phyloP scores from a whole-genome alignment of 78 protist species.

The Dictyostelium citrinum region DNA sequence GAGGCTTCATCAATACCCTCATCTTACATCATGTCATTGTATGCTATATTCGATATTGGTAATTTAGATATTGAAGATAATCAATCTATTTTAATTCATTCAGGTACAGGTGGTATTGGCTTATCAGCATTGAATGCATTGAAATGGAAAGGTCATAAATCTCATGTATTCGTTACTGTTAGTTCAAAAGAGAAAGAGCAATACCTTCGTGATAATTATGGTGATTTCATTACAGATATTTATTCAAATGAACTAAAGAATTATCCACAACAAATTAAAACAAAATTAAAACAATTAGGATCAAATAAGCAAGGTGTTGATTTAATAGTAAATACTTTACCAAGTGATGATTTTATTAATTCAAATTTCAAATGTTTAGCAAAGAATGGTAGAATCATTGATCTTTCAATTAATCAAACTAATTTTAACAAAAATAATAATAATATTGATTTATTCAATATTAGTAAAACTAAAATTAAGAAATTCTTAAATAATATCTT shows the following conservation, averaged over 20 bases:
- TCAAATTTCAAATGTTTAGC: background rate
- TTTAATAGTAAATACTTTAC: background rate
- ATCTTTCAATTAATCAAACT: background rate
- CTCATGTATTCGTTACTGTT: background rate
- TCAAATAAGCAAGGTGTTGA: background rate
- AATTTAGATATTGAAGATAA: background rate
- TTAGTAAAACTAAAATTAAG: background rate
- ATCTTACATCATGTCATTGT: background rate
- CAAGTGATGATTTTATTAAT: background rate
- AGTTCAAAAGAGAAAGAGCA: slow-evolving; percentile 1
- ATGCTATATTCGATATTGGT: background rate
- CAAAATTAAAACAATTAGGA: background rate
- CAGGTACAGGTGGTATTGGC: background rate
- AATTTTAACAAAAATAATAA: no score
- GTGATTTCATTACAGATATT: background rate
- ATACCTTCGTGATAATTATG: background rate
- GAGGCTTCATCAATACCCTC: background rate
- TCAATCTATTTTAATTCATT: background rate
- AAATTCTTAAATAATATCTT: background rate
- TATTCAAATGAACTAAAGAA: background rate
- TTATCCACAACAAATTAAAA: background rate
- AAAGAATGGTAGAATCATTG: background rate
- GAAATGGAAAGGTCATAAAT: background rate
- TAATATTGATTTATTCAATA: background rate
- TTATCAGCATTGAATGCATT: slow-evolving; percentile 2